Percentiles rank a stretch among this genome's conserved stretches.
phyloP scores from a whole-genome alignment of 2,329 filamentous ascomycete species.

The Didymella pinodella region DNA sequence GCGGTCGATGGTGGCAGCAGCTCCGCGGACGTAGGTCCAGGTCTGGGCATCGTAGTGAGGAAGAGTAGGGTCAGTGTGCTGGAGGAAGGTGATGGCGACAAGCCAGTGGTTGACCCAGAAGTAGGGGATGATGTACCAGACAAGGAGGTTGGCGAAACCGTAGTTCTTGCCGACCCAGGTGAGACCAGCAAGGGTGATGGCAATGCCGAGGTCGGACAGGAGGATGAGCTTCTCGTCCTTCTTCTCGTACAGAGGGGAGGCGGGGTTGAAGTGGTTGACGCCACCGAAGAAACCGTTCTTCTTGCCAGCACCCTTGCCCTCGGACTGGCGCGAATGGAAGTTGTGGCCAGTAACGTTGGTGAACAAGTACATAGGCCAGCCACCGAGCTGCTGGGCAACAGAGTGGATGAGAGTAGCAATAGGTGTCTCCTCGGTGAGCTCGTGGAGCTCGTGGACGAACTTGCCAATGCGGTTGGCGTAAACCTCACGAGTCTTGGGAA shows the following conservation, averaged over 20 bases:
- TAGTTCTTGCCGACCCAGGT: conserved; percentile 76
- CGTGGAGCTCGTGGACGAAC: conserved; percentile 79
- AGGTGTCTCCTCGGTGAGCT: conserved; percentile 94
- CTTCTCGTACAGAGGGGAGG: conserved; percentile 88
- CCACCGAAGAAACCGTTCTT: conserved; percentile 78
- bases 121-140: conserved; percentile 97
- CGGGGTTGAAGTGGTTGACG: conserved; percentile 94
- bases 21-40: conserved; percentile 94
- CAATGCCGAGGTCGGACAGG: conserved; percentile 80
- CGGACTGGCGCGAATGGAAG: conserved; percentile 86
- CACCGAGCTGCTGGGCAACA: conserved; percentile 84
- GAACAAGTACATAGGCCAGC: conserved; percentile 91
- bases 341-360: conserved; percentile 97
- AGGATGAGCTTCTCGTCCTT: conserved; percentile 88
- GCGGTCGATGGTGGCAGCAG: conserved; percentile 93
- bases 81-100: conserved; percentile 95
- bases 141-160: conserved; percentile 83
- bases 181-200: conserved; percentile 68
- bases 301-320: conserved; percentile 95
- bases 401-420: conserved; percentile 78
- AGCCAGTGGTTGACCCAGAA: conserved; percentile 99
- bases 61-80: conserved; percentile 94
- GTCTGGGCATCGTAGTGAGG: conserved; percentile 87
- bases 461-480: conserved; percentile 79
- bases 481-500: conserved; percentile 88